Evolutionary conservation across 495 filamentous ascomycete genomes (phyloP).

Genomic region (Bryoglossum gracile): DNA sequence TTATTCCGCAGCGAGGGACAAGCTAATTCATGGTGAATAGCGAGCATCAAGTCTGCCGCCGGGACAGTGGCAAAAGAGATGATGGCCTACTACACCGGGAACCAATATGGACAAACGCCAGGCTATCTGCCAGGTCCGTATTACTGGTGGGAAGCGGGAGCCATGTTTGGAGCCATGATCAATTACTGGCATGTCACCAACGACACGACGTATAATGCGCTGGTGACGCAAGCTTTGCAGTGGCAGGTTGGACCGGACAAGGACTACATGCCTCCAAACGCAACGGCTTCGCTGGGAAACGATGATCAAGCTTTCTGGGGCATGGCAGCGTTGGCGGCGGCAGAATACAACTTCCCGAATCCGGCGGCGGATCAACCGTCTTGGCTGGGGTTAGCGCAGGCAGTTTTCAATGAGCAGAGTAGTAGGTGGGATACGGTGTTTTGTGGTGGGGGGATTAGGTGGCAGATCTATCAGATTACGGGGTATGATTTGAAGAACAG

Average conservation of each 20-base stretch:
- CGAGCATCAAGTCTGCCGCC: conserved; percentile 53
- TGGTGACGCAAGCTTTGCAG: conserved; percentile 52
- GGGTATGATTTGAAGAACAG: conserved; percentile 68
- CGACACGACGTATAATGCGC: conserved; percentile 58
- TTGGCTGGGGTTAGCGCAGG: conserved; percentile 72
- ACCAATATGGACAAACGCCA: conserved; percentile 24
- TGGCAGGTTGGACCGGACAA: conserved; percentile 55
- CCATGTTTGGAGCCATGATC: conserved; percentile 62
- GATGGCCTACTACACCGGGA: conserved; percentile 56
- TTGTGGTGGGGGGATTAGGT: conserved; percentile 65
- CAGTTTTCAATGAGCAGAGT: conserved; percentile 69
- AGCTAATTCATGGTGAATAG: conserved; percentile 24
- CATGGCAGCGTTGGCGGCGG: conserved; percentile 57
- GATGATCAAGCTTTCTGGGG: conserved; percentile 64
- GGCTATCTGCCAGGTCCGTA: conserved; percentile 24
- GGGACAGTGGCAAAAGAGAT: conserved; percentile 52
- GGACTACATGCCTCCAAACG: conserved; percentile 60
- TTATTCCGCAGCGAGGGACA: neutral
- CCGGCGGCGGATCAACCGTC: conserved; percentile 44
- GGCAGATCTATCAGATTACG: conserved; percentile 69
- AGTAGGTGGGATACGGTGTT: conserved; percentile 52
- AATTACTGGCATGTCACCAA: conserved; percentile 72
- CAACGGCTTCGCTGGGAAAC: conserved; percentile 43
- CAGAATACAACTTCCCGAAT: conserved; percentile 53
- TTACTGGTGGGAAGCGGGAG: conserved; percentile 70